Evolutionary conservation across 495 filamentous ascomycete genomes (phyloP).

Genomic region (Neurospora sp.): DNA sequence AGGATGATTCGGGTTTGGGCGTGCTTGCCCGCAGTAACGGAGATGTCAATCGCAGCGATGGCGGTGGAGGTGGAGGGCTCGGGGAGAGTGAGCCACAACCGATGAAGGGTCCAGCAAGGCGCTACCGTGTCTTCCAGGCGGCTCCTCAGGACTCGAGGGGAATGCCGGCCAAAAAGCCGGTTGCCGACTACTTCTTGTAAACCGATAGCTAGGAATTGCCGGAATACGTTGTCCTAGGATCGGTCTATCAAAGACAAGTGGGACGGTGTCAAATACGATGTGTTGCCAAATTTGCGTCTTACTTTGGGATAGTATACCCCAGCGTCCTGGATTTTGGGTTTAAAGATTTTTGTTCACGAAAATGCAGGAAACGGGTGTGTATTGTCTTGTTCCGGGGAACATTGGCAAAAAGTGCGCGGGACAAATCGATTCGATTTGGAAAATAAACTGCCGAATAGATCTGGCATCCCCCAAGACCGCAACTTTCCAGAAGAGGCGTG

Average conservation of each 20-base stretch:
- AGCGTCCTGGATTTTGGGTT: background rate
- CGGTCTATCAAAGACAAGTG: background rate
- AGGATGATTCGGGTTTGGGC: slow-evolving; percentile 70
- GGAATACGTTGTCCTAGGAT: background rate
- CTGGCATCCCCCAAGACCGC: background rate
- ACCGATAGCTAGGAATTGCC: background rate
- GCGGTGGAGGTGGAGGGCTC: slow-evolving; percentile 7
- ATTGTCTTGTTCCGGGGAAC: background rate
- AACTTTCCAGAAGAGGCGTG: background rate
- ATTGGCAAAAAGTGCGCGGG: background rate
- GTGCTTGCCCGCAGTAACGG: slow-evolving; percentile 71
- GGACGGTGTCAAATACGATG: background rate
- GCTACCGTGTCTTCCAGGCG: slow-evolving; percentile 94
- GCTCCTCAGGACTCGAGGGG: slow-evolving; percentile 93
- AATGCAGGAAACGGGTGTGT: background rate
- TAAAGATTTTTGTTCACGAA: background rate
- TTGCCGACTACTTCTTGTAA: slow-evolving; percentile 91
- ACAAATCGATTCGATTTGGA: background rate
- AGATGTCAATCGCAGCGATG: slow-evolving; percentile 51
- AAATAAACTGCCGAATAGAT: background rate
- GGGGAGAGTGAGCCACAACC: slow-evolving; percentile 12
- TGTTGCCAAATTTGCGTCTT: background rate
- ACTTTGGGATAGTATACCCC: background rate
- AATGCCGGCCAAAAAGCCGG: slow-evolving; percentile 98
- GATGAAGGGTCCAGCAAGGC: slow-evolving; percentile 65